Conservation (phyloP, 352 stramenopile genomes). For the Pythium aphanidermatum region DNA sequence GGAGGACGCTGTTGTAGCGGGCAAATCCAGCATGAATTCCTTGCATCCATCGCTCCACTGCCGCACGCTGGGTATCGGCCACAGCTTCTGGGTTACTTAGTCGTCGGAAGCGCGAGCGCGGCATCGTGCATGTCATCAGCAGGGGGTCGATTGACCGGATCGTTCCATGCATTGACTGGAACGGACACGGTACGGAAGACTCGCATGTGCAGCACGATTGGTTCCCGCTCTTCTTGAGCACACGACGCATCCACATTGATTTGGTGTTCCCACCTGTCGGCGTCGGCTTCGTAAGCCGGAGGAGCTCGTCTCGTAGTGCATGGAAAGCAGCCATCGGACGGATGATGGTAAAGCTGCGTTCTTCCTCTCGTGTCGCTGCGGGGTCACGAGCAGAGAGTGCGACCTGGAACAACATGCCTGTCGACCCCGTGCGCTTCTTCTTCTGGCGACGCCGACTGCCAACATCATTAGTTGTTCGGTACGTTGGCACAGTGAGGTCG, state of each 20-base stretch:
- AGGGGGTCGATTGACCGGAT: conserved; percentile 36
- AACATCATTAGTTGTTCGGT: background rate
- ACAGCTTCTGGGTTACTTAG: background rate
- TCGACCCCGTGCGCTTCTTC: no score
- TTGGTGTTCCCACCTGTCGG: background rate
- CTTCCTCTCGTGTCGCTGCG: conserved; percentile 6
- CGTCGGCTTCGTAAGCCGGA: conserved; percentile 5
- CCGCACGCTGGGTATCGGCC: conserved; percentile 24
- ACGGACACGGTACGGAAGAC: conserved; percentile 26
- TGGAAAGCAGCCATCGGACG: conserved; percentile 47
- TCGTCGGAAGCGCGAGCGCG: conserved; percentile 22
- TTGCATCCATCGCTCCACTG: conserved; percentile 34
- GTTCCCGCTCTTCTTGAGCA: conserved; percentile 8
- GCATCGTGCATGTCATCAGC: conserved; percentile 21
- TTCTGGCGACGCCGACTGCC: conserved; percentile 5
- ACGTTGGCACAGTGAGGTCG: conserved; percentile 9
- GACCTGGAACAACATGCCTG: conserved; percentile 12
- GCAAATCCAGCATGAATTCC: conserved; percentile 39
- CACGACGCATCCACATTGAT: conserved; percentile 17
- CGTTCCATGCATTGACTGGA: conserved; percentile 31
- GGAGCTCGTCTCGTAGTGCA: conserved; percentile 41
- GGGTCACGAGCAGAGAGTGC: conserved; percentile 2
- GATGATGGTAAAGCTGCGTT: conserved; percentile 12
- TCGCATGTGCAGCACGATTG: conserved; percentile 27
- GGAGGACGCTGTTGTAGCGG: conserved; percentile 22